Base-by-base conservation (phyloP, 2,329 filamentous ascomycete species). In the Cryphonectria carpinicola region DNA sequence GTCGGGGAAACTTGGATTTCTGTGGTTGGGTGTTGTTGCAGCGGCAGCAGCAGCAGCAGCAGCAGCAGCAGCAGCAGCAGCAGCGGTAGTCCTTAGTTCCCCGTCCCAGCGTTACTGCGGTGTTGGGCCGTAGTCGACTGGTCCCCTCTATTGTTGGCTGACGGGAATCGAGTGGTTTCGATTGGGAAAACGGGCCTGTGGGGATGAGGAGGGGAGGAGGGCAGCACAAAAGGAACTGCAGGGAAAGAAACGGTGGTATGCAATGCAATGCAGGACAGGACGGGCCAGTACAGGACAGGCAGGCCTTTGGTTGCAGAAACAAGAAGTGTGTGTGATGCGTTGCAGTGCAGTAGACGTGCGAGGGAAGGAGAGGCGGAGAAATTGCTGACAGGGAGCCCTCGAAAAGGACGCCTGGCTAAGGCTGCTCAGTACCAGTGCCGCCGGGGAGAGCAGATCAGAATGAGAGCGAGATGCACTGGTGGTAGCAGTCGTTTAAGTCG, bases 1-100 rank as follows among this genome's bases (percentile, higher is more conserved):
- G 63, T 35, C 63, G 63, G 63, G 63, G 63, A 52, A 52, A 65
- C 41, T 64, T 65, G 63, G 63, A 13, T 49, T 41, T 28, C 35
- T 63, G 35, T 8, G 22, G 22, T 49, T 65, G 62, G 41, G 63
- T 35, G 41, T 22, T 25, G 61, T 63, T 46, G 35, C 25, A 19
- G 28, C 28, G 2, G 28, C 28, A 28, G 28, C 28, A 28, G 28
- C 28, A 28, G 28, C 28, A 28, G 28, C 28, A 19, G 28, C 28
- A 28, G 28, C 28, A 28, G 28, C 28, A 28, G 28, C 28, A 28
- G 28, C 28, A 28, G 28, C 28, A 19, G 60, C 32, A 62, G 56
- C 58, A 39, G 60, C 19, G 41, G 56, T 35, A 25, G 60, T 17
- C 35, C 19, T 41, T 41, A 43, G 56, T 60, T 37, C 22, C 58